Percentiles rank a stretch among this genome's conserved stretches.
These are phyloP conservation scores for Lasiosphaeris hirsuta DNA, from an alignment of 495 filamentous ascomycete genomes.

Conservation along the genomic window DNA sequence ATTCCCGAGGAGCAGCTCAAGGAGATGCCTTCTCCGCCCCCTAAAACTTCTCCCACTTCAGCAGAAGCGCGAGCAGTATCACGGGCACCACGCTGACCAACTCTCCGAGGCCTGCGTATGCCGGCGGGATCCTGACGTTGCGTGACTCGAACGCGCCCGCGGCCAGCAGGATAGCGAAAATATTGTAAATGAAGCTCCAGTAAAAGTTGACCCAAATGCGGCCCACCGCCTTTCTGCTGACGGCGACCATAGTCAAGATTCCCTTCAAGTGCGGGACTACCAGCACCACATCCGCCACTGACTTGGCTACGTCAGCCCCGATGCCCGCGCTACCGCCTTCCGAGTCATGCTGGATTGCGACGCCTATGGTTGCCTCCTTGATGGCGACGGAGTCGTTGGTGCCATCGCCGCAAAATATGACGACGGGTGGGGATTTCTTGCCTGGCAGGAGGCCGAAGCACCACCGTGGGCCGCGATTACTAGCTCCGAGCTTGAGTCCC, in stretches of 20 bases:
- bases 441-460: too few species aligned
- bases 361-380: slow-evolving; percentile 67
- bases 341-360: slow-evolving; percentile 49
- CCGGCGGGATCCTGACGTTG: slow-evolving; percentile 60
- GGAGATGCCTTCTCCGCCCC: too few species aligned
- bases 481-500: slow-evolving; percentile 23
- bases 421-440: slow-evolving; percentile 24
- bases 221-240: slow-evolving; percentile 51
- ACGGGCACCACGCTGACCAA: slow-evolving; percentile 76
- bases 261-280: slow-evolving; percentile 52
- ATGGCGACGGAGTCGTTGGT: slow-evolving; percentile 79
- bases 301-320: slow-evolving; percentile 62
- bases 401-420: slow-evolving; percentile 75
- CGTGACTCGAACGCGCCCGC: slow-evolving; percentile 60
- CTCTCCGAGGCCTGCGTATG: slow-evolving; percentile 75
- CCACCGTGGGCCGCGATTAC: too few species aligned
- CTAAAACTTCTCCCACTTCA: slow-evolving; percentile 19
- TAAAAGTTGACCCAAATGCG: slow-evolving; percentile 68
- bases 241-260: slow-evolving; percentile 56
- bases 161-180: slow-evolving; percentile 66
- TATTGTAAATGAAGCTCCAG: slow-evolving; percentile 73
- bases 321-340: slow-evolving; percentile 43
- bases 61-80: slow-evolving; percentile 48
- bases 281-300: slow-evolving; percentile 68
- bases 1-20: too few species aligned